Evolutionary conservation across 441 rosid species (phyloP).

Genomic region (Pelargonium australe): DNA sequence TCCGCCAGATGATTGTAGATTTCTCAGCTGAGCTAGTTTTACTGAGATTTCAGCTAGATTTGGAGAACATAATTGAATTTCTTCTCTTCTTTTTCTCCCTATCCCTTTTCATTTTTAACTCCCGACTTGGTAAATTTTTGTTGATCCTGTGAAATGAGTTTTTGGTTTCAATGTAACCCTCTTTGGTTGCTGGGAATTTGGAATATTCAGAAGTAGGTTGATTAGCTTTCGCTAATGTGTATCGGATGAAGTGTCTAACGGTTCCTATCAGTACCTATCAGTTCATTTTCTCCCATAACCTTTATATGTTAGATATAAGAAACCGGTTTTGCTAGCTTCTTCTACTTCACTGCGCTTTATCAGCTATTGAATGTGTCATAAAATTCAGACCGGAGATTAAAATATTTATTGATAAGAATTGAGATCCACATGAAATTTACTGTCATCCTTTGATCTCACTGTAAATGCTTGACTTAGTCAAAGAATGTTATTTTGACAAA

Average conservation of each 20-base stretch:
- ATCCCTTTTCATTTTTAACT: background rate
- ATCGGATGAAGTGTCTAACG: background rate
- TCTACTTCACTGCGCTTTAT: background rate
- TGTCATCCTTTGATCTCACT: background rate
- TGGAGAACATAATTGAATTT: background rate
- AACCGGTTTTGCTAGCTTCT: background rate
- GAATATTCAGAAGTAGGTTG: slow-evolving; percentile 3
- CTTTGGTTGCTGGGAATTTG: background rate
- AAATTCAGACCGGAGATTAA: background rate
- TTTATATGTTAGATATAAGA: background rate
- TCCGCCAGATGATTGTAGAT: slow-evolving; percentile 14
- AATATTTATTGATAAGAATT: background rate
- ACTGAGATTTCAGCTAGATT: slow-evolving; percentile 7
- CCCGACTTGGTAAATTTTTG: background rate
- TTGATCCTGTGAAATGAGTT: background rate
- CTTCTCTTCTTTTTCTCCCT: background rate
- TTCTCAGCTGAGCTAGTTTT: slow-evolving; percentile 11
- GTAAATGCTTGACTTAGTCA: slow-evolving; percentile 7
- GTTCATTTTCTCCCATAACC: background rate
- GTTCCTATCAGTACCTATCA: background rate
- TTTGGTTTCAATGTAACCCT: background rate
- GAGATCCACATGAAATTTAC: background rate
- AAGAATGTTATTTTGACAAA: background rate
- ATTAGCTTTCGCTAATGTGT: background rate
- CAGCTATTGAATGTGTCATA: slow-evolving; percentile 4